Conservation (phyloP, 768 basidiomycete species). For the Peribolospora kevripleyi region DNA sequence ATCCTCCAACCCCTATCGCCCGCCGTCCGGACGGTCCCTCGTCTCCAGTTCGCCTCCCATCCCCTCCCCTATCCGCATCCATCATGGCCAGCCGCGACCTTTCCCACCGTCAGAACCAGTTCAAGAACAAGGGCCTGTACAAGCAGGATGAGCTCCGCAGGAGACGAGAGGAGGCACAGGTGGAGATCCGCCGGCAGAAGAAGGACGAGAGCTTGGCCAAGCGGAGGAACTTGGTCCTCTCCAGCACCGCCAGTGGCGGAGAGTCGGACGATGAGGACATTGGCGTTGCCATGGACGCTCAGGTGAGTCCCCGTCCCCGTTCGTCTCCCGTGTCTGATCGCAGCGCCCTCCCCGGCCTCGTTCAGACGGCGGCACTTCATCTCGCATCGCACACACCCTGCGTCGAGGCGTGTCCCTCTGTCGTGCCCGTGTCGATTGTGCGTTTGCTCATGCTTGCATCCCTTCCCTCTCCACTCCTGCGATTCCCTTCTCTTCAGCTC, state of each 20-base stretch:
- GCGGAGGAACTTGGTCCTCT: constrained; percentile 45
- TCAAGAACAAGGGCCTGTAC: constrained; percentile 71
- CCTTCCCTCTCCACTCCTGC: not conserved
- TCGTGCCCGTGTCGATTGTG: not conserved
- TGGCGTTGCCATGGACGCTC: constrained; percentile 41
- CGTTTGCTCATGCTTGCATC: not conserved
- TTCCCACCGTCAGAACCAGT: constrained; percentile 27
- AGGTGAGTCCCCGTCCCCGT: constrained; percentile 27
- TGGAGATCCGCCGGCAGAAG: constrained; percentile 95
- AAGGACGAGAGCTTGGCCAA: constrained; percentile 97
- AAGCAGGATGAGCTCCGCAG: constrained; percentile 84
- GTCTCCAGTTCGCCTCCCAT: no score
- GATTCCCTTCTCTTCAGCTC: constrained; percentile 25
- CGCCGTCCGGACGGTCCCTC: no score
- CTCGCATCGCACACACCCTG: not conserved
- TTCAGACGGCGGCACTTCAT: no score
- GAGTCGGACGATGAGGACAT: constrained; percentile 81
- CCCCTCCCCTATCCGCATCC: no score
- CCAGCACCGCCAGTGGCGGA: constrained; percentile 36
- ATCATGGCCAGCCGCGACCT: no score
- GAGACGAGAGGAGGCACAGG: constrained; percentile 92
- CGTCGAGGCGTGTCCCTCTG: not conserved
- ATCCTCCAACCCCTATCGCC: no score
- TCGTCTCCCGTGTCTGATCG: constrained; percentile 1
- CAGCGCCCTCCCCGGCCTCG: no score